Percentiles rank a stretch among this genome's conserved stretches.
Conservation (phyloP, 2,329 filamentous ascomycete genomes). For the Aureobasidium sp. region DNA sequence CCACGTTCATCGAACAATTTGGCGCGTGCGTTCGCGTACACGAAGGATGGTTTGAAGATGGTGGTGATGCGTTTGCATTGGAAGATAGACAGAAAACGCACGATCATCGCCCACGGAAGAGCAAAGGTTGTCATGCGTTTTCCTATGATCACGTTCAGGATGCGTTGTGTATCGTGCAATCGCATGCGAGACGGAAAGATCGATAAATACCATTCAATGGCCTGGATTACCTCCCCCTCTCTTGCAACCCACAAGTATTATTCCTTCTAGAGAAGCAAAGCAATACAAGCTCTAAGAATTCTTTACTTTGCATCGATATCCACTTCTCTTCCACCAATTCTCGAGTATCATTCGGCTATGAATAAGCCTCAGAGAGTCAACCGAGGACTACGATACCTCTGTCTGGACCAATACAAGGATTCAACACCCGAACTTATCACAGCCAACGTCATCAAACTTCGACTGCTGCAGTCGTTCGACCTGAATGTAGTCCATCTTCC, state of each 20-base stretch:
- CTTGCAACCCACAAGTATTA: background rate
- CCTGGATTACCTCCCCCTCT: background rate
- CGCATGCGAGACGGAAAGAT: background rate
- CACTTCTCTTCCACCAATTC: background rate
- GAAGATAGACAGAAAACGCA: background rate
- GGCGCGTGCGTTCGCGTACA: background rate
- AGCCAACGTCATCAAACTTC: slow-evolving; percentile 5
- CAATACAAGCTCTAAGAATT: background rate
- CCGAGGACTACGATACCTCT: slow-evolving; percentile 3
- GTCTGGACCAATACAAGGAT: background rate
- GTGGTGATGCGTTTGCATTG: background rate
- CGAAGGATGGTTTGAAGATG: too few relatives aligned
- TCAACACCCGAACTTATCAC: background rate
- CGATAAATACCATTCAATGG: background rate
- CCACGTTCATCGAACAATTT: background rate
- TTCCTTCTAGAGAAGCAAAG: background rate
- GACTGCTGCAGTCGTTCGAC: background rate
- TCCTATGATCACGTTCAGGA: background rate
- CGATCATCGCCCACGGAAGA: background rate
- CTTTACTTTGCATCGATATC: background rate
- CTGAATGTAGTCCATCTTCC: background rate
- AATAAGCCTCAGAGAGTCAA: background rate
- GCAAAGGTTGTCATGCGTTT: background rate
- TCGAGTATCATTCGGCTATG: background rate
- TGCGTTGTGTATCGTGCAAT: background rate